Conservation (phyloP, 192 early-diverging fungal species). For the Backusella australiensis region DNA sequence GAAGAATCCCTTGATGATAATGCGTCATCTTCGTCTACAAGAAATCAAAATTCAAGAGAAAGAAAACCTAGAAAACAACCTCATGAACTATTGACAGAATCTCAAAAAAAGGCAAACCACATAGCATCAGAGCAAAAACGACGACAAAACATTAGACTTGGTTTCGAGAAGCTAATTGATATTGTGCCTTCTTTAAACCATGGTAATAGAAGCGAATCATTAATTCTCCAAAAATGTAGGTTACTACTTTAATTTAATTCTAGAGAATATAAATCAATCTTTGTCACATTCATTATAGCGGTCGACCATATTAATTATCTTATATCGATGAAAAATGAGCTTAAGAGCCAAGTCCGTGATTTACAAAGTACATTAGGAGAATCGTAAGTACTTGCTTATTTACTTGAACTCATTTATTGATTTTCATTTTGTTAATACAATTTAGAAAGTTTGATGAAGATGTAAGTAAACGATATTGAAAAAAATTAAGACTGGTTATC, state of each 20-base stretch:
- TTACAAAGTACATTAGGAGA: constrained; percentile 47
- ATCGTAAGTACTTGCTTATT: constrained; percentile 16
- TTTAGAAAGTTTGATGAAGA: constrained; percentile 16
- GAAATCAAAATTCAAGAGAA: not conserved
- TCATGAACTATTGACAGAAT: constrained; percentile 61
- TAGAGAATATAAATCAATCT: not conserved
- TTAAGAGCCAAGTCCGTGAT: constrained; percentile 46
- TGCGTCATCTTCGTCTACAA: not conserved
- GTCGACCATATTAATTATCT: constrained; percentile 74
- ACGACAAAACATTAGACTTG: constrained; percentile 70
- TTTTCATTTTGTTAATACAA: not conserved
- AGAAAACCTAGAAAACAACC: constrained; percentile 10
- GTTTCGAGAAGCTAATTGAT: constrained; percentile 72
- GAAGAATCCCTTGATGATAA: not conserved
- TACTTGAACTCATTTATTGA: not conserved
- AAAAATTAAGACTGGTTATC: no score
- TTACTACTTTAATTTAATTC: constrained; percentile 1
- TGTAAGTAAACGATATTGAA: constrained; percentile 7
- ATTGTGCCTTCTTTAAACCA: constrained; percentile 66
- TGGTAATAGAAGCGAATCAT: constrained; percentile 60
- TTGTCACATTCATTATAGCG: constrained; percentile 33
- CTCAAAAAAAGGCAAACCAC: constrained; percentile 78
- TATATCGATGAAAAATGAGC: constrained; percentile 52
- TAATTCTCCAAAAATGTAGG: constrained; percentile 59
- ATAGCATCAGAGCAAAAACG: constrained; percentile 81